Evolutionary conservation across 2,329 filamentous ascomycete genomes (phyloP), one percentile per base, ranked within the genome.

Genomic region (Sarocladium strictum): DNA sequence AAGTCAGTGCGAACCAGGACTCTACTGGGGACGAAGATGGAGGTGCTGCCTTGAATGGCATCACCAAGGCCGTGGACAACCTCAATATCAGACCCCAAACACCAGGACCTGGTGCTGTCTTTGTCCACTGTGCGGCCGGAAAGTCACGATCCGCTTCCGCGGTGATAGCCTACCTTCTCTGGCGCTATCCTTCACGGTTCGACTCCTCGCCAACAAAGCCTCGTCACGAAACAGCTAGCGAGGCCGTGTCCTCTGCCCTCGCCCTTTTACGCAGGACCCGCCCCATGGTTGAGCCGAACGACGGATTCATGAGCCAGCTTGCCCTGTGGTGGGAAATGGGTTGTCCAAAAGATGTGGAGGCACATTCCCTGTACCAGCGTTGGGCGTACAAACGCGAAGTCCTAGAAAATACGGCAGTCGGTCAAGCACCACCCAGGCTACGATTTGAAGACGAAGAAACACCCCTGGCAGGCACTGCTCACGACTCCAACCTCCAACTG

Each of bases 111-210:
- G 72, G 73, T 26, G 78, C 71, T 14, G 79, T 84, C 26, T 79
- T 78, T 55, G 80, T 84, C 10, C 77, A 80, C 72, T 96, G 94
- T 78, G 93, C 91, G 21, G 96, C 96, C 85, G 94, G 94, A 53
- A 96, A 95, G 72, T 97, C 92, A 32, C 89, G 94, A 56, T 97
- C 93, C 49, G 89, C 93, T 60, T 86, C 90, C 29, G 83, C 89
- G 60, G 80, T 90, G 54, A 80, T 95, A 56, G 93, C 94, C 58
- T 97, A 92, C 70, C 76, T 97, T 52, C 86, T 97, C 59, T 85
- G 81, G 70, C 81, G 80, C 61, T 77, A 83, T 61, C 80, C 82
- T 4, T 67, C 76, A 33, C 76, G 76, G 54, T 82, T 82, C 62
- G 68, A 71, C 38, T 17, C 38, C 59, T 70, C 12, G 61, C 65